These are phyloP conservation scores for Blastobotrys arbuscula DNA, from an alignment of 1,139 yeast species.

Conservation along the genomic window DNA sequence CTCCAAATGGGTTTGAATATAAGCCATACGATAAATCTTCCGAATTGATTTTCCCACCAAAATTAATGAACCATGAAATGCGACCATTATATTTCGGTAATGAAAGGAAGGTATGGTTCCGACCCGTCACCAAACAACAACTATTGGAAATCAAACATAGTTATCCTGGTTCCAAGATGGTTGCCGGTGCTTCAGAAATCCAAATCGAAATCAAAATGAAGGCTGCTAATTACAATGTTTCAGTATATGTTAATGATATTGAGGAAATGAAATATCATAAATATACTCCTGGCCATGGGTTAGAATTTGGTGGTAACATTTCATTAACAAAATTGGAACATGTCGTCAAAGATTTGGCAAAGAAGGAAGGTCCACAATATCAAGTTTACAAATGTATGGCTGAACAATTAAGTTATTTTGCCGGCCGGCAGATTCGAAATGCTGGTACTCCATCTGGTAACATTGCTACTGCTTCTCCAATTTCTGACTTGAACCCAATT, in stretches of 20 bases:
- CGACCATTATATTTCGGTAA: constrained; percentile 37
- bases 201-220: constrained; percentile 43
- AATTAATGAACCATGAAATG: constrained; percentile 28
- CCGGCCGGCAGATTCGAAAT: constrained; percentile 44
- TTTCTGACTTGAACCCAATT: constrained; percentile 43
- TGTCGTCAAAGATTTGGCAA: constrained; percentile 30
- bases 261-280: constrained; percentile 35
- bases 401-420: constrained; percentile 42
- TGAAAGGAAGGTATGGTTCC: constrained; percentile 38
- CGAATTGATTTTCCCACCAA: constrained; percentile 40
- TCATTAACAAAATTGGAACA: constrained; percentile 38
- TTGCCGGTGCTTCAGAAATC: constrained; percentile 45
- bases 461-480: constrained; percentile 46
- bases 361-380: constrained; percentile 22
- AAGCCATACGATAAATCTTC: constrained; percentile 35
- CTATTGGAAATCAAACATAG: constrained; percentile 33
- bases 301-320: constrained; percentile 40
- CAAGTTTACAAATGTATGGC: constrained; percentile 37
- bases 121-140: constrained; percentile 39
- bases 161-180: constrained; percentile 38
- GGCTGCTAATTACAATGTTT: constrained; percentile 38
- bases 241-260: constrained; percentile 39
- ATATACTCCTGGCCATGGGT: constrained; percentile 36
- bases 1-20: constrained; percentile 36
- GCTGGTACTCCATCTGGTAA: constrained; percentile 47